phyloP scores from a whole-genome alignment of 140 eudicot species.

The Anethum foeniculum region DNA sequence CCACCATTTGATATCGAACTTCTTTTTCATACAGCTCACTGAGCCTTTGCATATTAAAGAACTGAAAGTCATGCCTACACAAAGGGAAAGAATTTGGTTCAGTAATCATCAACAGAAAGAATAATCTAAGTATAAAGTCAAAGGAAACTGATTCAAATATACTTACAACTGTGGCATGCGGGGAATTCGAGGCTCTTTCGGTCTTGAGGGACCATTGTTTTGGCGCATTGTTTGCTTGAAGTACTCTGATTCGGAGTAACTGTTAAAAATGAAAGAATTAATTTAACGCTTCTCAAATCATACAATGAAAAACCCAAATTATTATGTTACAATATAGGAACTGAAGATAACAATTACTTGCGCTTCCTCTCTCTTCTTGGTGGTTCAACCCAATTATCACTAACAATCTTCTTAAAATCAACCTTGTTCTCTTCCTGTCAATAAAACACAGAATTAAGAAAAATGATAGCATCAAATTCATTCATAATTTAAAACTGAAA shows the following conservation, averaged over 20 bases:
- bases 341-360: constrained; percentile 40
- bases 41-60: constrained; percentile 94
- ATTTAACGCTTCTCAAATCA: neutral
- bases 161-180: constrained; percentile 99
- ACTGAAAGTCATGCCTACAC: constrained; percentile 95
- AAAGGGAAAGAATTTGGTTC: neutral
- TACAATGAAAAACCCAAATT: neutral
- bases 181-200: constrained; percentile 92
- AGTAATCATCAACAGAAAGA: neutral
- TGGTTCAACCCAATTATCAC: constrained; percentile 94
- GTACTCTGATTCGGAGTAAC: constrained; percentile 97
- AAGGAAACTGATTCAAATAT: neutral
- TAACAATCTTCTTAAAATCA: constrained; percentile 88
- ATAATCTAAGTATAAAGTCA: neutral
- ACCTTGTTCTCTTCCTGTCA: constrained; percentile 70
- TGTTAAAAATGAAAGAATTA: constrained; percentile 15
- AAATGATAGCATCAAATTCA: neutral
- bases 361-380: constrained; percentile 91
- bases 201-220: constrained; percentile 71
- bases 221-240: constrained; percentile 99
- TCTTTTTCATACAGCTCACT: constrained; percentile 94
- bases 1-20: constrained; percentile 96
- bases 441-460: neutral
- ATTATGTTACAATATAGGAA: neutral
- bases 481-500: neutral